A percentile compares a stretch with the other conserved stretches of the same genome.
Evolutionary conservation across 2,329 filamentous ascomycete genomes (phyloP).

Genomic region (Sclerotinia glacialis): DNA sequence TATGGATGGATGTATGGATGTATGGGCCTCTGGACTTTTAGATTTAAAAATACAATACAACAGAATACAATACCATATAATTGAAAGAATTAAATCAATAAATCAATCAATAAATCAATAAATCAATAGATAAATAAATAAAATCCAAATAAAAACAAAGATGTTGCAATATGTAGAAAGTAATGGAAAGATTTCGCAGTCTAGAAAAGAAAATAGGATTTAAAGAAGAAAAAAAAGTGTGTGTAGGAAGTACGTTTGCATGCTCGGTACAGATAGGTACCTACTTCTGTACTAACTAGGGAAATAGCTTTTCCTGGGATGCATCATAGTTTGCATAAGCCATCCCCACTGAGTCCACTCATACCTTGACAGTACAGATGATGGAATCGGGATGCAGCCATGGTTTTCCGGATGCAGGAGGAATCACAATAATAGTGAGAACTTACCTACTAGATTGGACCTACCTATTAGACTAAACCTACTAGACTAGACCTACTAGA

Average conservation of each 20-base stretch:
- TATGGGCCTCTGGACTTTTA: neutral
- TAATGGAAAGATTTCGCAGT: neutral
- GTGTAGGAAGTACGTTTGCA: neutral
- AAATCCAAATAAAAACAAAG: neutral
- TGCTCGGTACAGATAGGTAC: too few species aligned
- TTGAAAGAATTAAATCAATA: neutral
- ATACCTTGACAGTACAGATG: neutral
- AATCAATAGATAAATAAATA: neutral
- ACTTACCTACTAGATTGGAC: too few species aligned
- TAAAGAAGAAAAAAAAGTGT: neutral
- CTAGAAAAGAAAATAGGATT: neutral
- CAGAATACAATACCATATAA: neutral
- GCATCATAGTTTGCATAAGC: neutral
- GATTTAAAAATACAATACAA: neutral
- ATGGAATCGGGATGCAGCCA: neutral
- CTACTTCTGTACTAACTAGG: too few species aligned
- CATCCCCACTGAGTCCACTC: too few species aligned
- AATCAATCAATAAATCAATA: neutral
- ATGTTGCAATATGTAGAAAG: neutral
- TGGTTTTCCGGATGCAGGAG: neutral
- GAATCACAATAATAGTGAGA: neutral
- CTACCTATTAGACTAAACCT: too few species aligned
- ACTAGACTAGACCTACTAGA: too few species aligned
- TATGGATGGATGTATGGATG: too few species aligned
- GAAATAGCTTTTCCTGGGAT: neutral